These are phyloP conservation scores for Hymenoscyphus albidus DNA, from an alignment of 2,329 filamentous ascomycete species.

Conservation along the genomic window DNA sequence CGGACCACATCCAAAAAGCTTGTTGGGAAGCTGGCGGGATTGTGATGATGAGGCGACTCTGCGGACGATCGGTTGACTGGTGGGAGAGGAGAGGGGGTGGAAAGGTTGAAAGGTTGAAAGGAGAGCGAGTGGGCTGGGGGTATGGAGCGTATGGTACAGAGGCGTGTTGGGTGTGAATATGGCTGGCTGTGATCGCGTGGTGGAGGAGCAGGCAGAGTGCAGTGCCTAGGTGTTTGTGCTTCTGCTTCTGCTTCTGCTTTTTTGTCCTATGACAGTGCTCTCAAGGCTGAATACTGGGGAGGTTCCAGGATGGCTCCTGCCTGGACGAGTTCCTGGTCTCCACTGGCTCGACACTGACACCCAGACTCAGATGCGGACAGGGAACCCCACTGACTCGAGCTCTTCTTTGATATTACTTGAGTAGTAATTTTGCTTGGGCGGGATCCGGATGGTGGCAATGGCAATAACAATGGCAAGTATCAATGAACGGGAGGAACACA, in stretches of 20 bases:
- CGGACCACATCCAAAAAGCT: background rate
- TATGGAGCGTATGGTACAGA: background rate
- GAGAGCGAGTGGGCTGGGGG: background rate
- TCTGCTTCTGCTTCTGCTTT: background rate
- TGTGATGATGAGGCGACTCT: background rate
- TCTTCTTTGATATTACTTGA: background rate
- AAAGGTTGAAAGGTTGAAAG: background rate
- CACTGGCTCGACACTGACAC: background rate
- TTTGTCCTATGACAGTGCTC: background rate
- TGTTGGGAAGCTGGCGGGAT: background rate
- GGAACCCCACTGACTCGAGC: background rate
- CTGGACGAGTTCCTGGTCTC: background rate
- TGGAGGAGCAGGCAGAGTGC: background rate
- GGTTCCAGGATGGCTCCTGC: slow-evolving; percentile 1
- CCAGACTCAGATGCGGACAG: background rate
- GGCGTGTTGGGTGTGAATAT: too few species aligned
- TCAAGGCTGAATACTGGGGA: background rate
- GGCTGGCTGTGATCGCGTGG: too few species aligned
- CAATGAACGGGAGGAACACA: too few species aligned
- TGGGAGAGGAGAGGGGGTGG: background rate
- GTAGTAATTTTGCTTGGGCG: background rate
- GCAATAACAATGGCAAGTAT: background rate
- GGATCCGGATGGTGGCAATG: background rate
- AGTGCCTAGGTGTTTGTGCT: background rate
- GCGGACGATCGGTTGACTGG: background rate